These are phyloP conservation scores for Tetrapisispora taiwanensis DNA, from an alignment of 805 yeast genomes.

Conservation along the genomic window DNA sequence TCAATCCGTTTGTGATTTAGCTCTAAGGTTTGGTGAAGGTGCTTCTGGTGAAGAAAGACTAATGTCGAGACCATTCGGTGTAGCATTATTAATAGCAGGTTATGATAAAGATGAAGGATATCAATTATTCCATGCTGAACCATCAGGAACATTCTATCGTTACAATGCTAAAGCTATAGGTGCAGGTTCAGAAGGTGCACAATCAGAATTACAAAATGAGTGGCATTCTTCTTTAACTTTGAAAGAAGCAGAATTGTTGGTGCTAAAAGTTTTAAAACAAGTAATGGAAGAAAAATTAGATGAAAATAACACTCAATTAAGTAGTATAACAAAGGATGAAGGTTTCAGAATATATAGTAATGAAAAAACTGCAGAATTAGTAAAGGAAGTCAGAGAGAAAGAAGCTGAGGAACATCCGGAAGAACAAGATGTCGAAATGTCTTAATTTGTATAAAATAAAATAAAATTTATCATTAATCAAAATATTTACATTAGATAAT, in stretches of 20 bases:
- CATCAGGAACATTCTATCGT: constrained; percentile 94
- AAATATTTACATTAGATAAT: constrained; percentile 2
- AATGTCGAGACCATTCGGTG: constrained; percentile 98
- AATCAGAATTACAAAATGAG: constrained; percentile 92
- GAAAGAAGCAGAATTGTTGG: constrained; percentile 84
- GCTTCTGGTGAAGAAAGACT: constrained; percentile 86
- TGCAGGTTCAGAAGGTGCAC: constrained; percentile 98
- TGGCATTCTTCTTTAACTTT: constrained; percentile 87
- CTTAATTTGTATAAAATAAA: constrained; percentile 5
- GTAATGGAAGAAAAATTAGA: constrained; percentile 99
- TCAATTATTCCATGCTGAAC: constrained; percentile 96
- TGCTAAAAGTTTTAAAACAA: constrained; percentile 83
- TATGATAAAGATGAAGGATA: constrained; percentile 88
- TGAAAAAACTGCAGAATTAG: constrained; percentile 72
- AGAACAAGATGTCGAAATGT: constrained; percentile 28
- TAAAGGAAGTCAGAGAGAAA: constrained; percentile 64
- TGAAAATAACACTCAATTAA: constrained; percentile 88
- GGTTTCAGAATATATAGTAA: constrained; percentile 84
- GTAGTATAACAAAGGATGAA: constrained; percentile 75
- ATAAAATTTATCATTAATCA: neutral
- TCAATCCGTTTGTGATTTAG: constrained; percentile 94
- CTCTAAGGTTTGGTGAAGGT: constrained; percentile 94
- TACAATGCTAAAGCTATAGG: constrained; percentile 99
- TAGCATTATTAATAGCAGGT: constrained; percentile 92
- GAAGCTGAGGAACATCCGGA: constrained; percentile 39